Evolutionary conservation across 176 grass and related monocot genomes (phyloP), one percentile per base, ranked within the genome.

Genomic region (Paspalum notatum): DNA sequence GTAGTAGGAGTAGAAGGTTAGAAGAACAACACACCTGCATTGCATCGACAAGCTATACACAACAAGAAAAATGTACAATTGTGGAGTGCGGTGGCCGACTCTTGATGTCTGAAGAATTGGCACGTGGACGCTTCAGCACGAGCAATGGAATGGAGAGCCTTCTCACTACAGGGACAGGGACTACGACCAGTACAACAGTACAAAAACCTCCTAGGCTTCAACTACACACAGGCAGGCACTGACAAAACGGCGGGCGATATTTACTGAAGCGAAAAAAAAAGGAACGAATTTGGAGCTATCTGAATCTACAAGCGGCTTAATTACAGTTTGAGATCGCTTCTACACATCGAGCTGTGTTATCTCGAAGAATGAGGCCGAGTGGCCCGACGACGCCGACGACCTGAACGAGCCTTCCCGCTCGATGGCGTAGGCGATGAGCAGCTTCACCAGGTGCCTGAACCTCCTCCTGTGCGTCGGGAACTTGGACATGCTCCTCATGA

Each of bases 381-480:
- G 85, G 1, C 7, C 66, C 1, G 86, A 89, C 25, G 58, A 89
- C 25, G 58, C 76, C 6, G 84, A 82, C 48, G 82, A 81, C 12
- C 86, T 74, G 52, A 58, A 62, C 25, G 77, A 90, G 22, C 83
- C 90, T 38, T 90, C 89, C 51, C 49, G 60, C 45, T 90, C 89
- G n/a, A 88, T 59, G 61, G 85, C 87, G 77, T 92, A 90, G 12
- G 68, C 61, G 44, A 97, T 27, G 21, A 97, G 88, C 21, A 76
- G 64, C 74, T 93, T 97, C 60, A 90, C 79, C 4, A 97, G 87
- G 40, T 94, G 85, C 50, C 91, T 89, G 80, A 76, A 92, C 27
- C 91, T 85, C 77, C 94, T 88, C 59, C 91, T 90, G 84, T 92
- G 87, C n/a, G 94, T 97, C 9, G 91, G 94, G 42, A 97, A 90